phyloP scores from a whole-genome alignment of 2,329 filamentous ascomycete species.

The Xylaria sp. region DNA sequence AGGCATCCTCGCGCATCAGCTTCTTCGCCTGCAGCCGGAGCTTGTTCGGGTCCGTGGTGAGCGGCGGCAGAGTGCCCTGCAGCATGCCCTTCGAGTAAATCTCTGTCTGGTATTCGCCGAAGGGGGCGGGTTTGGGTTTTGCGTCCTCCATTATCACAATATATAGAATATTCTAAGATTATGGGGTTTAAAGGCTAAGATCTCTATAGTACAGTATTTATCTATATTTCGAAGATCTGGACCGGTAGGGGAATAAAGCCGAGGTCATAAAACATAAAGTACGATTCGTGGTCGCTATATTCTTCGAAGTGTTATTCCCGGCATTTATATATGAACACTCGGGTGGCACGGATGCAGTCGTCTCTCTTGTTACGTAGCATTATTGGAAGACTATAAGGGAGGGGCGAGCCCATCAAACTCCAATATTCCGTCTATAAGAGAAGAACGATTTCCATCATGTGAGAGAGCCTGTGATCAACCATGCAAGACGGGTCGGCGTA shows the following conservation, averaged over 20 bases:
- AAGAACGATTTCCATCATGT: background rate
- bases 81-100: constrained; percentile 66
- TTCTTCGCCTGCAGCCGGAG: constrained; percentile 66
- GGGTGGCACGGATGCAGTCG: background rate
- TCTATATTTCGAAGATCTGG: background rate
- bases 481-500: background rate
- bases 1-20: constrained; percentile 60
- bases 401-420: constrained; percentile 13
- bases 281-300: background rate
- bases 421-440: background rate
- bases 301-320: background rate
- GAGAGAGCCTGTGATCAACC: background rate
- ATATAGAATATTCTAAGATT: background rate
- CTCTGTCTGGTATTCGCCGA: constrained; percentile 58
- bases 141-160: constrained; percentile 31
- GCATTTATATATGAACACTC: constrained; percentile 1
- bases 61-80: constrained; percentile 58
- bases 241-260: background rate
- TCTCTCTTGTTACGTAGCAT: constrained; percentile 9
- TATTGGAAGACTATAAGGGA: constrained; percentile 2
- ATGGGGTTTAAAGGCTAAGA: too few relatives aligned
- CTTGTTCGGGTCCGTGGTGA: constrained; percentile 69
- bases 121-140: constrained; percentile 45
- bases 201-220: background rate
- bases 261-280: background rate